Percentiles rank a stretch among this genome's conserved stretches.
Evolutionary conservation across 1,139 yeast genomes (phyloP).

Genomic region (Candida freyschussii): DNA sequence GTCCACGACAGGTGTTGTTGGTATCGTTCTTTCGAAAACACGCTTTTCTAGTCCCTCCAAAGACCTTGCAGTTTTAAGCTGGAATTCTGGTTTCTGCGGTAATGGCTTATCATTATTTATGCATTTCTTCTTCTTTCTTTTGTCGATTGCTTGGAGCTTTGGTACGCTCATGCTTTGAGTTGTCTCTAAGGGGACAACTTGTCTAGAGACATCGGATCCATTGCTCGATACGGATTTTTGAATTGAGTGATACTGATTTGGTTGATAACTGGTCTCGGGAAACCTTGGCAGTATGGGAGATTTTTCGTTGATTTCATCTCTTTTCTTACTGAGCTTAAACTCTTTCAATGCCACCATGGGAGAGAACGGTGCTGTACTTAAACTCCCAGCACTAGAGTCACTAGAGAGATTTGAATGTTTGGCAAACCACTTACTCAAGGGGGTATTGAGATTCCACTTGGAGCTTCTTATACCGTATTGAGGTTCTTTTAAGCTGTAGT

Average conservation of each 20-base stretch:
- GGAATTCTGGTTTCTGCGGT: slow-evolving; percentile 8
- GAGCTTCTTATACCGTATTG: slow-evolving; percentile 11
- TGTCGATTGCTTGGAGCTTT: slow-evolving; percentile 15
- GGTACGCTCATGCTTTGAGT: slow-evolving; percentile 11
- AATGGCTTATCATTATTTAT: slow-evolving; percentile 10
- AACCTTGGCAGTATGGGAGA: slow-evolving; percentile 23
- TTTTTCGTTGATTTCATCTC: slow-evolving; percentile 14
- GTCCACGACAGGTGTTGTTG: slow-evolving; percentile 20
- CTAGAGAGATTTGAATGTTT: slow-evolving; percentile 13
- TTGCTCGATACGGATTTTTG: slow-evolving; percentile 6
- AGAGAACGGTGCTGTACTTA: slow-evolving; percentile 20
- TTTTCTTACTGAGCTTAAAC: slow-evolving; percentile 18
- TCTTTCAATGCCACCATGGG: slow-evolving; percentile 23
- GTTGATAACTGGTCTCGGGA: slow-evolving; percentile 21
- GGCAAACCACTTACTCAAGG: slow-evolving; percentile 25
- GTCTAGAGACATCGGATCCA: slow-evolving; percentile 10
- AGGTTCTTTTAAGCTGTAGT: slow-evolving; percentile 19
- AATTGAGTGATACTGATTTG: slow-evolving; percentile 8
- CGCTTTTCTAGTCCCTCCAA: slow-evolving; percentile 20
- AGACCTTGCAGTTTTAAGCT: slow-evolving; percentile 1
- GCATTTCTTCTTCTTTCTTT: slow-evolving; percentile 4
- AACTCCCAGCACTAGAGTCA: slow-evolving; percentile 16
- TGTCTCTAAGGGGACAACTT: slow-evolving; percentile 13
- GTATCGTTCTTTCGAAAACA: slow-evolving; percentile 16
- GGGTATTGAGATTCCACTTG: slow-evolving; percentile 24